These are phyloP conservation scores for Fusarium veterinarium DNA, from an alignment of 2,329 filamentous ascomycete species.

Conservation along the genomic window DNA sequence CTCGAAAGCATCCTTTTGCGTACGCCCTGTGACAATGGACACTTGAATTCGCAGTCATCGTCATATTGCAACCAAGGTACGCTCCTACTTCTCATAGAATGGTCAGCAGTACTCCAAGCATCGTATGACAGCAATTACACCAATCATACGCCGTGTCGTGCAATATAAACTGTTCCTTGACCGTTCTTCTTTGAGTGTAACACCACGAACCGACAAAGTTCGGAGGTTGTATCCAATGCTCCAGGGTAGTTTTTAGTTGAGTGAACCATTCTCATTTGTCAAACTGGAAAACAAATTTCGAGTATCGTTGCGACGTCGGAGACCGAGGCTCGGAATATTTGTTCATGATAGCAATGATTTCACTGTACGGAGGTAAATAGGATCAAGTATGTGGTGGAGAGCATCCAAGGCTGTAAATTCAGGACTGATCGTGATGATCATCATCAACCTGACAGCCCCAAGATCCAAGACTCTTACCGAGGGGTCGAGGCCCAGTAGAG, in stretches of 20 bases:
- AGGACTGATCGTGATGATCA: conserved; percentile 7
- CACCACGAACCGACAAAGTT: background rate
- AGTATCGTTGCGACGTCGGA: background rate
- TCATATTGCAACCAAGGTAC: background rate
- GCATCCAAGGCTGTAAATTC: background rate
- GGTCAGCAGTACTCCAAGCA: background rate
- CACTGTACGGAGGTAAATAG: background rate
- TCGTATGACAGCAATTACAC: background rate
- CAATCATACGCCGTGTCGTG: background rate
- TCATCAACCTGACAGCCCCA: background rate
- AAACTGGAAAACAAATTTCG: background rate
- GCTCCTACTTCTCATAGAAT: background rate
- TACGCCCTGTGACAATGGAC: background rate
- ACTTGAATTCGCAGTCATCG: background rate
- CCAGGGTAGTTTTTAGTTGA: background rate
- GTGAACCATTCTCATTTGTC: background rate
- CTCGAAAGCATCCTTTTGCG: background rate
- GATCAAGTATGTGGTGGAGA: background rate
- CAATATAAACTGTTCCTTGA: background rate
- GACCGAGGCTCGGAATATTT: background rate
- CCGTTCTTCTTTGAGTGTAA: background rate
- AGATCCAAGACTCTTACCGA: background rate
- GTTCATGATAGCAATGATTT: background rate
- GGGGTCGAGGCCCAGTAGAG: background rate
- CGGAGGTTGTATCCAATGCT: background rate